Evolutionary conservation across 352 stramenopile genomes (phyloP), one percentile per base, ranked within the genome.

Genomic region (Phytophthora brassicae): DNA sequence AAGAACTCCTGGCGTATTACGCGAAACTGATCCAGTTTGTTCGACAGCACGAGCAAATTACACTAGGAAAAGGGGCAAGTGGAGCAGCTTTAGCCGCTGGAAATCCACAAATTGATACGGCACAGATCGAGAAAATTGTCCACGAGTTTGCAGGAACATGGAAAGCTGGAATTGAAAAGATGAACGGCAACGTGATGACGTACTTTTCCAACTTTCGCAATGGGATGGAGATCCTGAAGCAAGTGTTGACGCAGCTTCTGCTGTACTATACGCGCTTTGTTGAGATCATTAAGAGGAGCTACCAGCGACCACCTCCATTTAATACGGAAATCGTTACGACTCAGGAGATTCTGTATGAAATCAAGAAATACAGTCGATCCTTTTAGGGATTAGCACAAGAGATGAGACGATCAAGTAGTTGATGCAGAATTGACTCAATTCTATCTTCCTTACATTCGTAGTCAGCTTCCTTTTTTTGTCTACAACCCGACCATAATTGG

Each of bases 181-280:
- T 99, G 79, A 99, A 99, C 76, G 72, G 89, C 50, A 97, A 99
- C 75, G 90, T 99, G 28, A 90, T 99, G 65, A 97, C 87, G 38
- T 98, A 97, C 64, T 99, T 99, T 75, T 96, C 95, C 31, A 99
- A 99, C 74, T 99, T 99, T 76, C 86, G 92, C 26, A 99, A 99
- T 70, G 96, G 95, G 31, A 99, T 99, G 95, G 97, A 99, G 62
- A 98, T 99, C 68, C 83, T 99, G 28, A 99, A 99, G 75, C 96
- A 99, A 79, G 95, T 99, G 24, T 75, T 99, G 44, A 99, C 96
- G 43, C 97, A 99, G 67, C 68, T 99, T 16, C 80, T 99, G 22
- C 79, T 99, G 1, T 99, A 99, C 81, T 99, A 99, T 79, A 99
- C 97, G 51, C 84, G 97, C 4, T 99, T 99, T 73, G 92, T 99